These are phyloP conservation scores for Exobasidium rhododendri DNA, from an alignment of 1,284 basidiomycete genomes.

Conservation along the genomic window DNA sequence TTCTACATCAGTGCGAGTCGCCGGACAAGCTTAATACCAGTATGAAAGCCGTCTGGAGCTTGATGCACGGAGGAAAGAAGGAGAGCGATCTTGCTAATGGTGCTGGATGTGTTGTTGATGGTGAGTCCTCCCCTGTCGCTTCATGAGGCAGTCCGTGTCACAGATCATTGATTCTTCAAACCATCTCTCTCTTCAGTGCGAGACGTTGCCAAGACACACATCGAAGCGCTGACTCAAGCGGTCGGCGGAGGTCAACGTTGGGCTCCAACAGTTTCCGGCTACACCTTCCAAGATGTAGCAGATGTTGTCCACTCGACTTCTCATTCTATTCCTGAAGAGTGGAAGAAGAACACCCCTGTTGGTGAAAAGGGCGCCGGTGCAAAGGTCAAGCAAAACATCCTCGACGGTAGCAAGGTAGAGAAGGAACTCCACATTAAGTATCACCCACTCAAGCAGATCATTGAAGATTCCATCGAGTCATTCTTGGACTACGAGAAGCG, in stretches of 20 bases:
- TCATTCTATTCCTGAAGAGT: slow-evolving; percentile 29
- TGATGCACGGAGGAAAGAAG: slow-evolving; percentile 56
- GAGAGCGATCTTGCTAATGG: slow-evolving; percentile 41
- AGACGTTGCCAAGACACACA: slow-evolving; percentile 65
- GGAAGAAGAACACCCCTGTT: slow-evolving; percentile 37
- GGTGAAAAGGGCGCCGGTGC: slow-evolving; percentile 32
- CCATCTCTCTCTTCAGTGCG: slow-evolving; percentile 58
- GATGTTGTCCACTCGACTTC: slow-evolving; percentile 35
- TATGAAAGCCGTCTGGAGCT: slow-evolving; percentile 54
- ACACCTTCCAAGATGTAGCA: slow-evolving; percentile 34
- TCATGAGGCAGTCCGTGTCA: no score
- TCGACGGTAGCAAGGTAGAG: slow-evolving; percentile 56
- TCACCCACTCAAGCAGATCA: slow-evolving; percentile 57
- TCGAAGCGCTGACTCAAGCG: slow-evolving; percentile 60
- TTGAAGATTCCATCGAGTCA: slow-evolving; percentile 29
- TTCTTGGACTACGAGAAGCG: slow-evolving; percentile 38
- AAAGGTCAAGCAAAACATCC: slow-evolving; percentile 35
- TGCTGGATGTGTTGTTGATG: slow-evolving; percentile 61
- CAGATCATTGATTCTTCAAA: no score
- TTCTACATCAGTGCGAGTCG: slow-evolving; percentile 61
- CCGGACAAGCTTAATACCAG: slow-evolving; percentile 63
- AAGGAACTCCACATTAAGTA: slow-evolving; percentile 60
- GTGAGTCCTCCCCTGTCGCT: no score
- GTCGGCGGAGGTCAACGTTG: slow-evolving; percentile 65
- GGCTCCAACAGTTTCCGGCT: slow-evolving; percentile 35